Evolutionary conservation across 2,329 filamentous ascomycete genomes (phyloP).

Genomic region (Hortaea sp.): DNA sequence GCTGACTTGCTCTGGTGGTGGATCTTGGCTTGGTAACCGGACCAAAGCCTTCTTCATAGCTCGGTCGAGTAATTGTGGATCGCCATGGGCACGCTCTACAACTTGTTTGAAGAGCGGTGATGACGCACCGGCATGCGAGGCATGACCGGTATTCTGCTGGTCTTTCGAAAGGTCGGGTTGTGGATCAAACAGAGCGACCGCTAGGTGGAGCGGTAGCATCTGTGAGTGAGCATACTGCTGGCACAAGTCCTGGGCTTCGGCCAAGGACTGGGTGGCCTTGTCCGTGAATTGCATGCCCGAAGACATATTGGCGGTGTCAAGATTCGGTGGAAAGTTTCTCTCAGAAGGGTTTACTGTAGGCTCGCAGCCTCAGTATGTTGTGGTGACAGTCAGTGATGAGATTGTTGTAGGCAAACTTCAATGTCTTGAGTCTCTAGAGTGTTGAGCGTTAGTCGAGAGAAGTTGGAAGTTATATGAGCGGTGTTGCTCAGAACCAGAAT

Average conservation of each 20-base stretch:
- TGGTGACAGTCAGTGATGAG: not conserved
- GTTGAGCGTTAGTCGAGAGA: no score
- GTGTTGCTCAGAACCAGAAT: no score
- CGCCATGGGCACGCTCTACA: constrained; percentile 84
- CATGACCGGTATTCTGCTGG: constrained; percentile 58
- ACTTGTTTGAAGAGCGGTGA: constrained; percentile 88
- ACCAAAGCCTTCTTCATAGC: constrained; percentile 86
- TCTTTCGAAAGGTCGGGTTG: constrained; percentile 66
- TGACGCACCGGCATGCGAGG: constrained; percentile 50
- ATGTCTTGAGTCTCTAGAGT: no score
- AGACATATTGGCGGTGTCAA: constrained; percentile 47
- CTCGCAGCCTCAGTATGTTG: not conserved
- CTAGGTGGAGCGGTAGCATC: constrained; percentile 80
- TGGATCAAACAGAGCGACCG: constrained; percentile 69
- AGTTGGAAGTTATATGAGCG: no score
- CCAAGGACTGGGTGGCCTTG: constrained; percentile 77
- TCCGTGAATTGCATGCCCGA: constrained; percentile 88
- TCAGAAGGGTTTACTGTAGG: not conserved
- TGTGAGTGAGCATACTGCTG: constrained; percentile 87
- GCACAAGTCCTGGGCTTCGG: constrained; percentile 78
- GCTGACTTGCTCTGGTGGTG: constrained; percentile 78
- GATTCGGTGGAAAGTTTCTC: not conserved
- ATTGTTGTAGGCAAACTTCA: not conserved
- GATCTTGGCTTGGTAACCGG: constrained; percentile 85
- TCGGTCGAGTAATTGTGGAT: constrained; percentile 79